phyloP scores from a whole-genome alignment of 1,284 basidiomycete species.

The Tilletia indica region DNA sequence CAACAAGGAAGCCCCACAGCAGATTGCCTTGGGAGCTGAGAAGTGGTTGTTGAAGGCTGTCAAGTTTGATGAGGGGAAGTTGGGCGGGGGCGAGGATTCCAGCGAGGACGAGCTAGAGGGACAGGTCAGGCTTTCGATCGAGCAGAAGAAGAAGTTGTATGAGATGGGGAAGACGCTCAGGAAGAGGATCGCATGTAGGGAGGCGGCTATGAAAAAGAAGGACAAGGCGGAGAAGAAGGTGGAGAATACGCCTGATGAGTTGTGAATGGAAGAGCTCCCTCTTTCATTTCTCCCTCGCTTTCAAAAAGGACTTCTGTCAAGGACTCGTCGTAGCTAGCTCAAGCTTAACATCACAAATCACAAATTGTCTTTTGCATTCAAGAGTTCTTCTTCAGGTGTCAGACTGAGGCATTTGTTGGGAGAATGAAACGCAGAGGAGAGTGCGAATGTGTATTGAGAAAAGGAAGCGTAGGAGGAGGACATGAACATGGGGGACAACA shows the following conservation, averaged over 20 bases:
- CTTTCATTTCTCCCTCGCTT: neutral
- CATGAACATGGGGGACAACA: too few species aligned
- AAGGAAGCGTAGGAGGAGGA: too few species aligned
- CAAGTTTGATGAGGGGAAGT: conserved; percentile 36
- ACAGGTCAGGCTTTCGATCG: conserved; percentile 29
- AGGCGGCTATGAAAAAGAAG: neutral
- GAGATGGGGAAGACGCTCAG: conserved; percentile 24
- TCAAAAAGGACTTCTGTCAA: too few species aligned
- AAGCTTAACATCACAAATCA: neutral
- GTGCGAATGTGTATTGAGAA: too few species aligned
- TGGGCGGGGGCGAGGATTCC: conserved; percentile 32
- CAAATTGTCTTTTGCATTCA: too few species aligned
- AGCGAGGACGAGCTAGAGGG: conserved; percentile 25
- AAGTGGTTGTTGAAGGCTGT: conserved; percentile 40
- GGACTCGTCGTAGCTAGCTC: neutral
- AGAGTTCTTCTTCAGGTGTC: too few species aligned
- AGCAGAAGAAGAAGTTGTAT: conserved; percentile 32
- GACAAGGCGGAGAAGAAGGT: neutral
- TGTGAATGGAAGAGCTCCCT: neutral
- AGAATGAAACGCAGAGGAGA: too few species aligned
- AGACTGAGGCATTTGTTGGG: too few species aligned
- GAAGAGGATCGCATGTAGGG: neutral
- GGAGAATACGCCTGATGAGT: conserved; percentile 6
- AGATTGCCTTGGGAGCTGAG: conserved; percentile 42
- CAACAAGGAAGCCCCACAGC: conserved; percentile 6